Conservation (phyloP, 768 basidiomycete genomes). For the Mycena venus region DNA sequence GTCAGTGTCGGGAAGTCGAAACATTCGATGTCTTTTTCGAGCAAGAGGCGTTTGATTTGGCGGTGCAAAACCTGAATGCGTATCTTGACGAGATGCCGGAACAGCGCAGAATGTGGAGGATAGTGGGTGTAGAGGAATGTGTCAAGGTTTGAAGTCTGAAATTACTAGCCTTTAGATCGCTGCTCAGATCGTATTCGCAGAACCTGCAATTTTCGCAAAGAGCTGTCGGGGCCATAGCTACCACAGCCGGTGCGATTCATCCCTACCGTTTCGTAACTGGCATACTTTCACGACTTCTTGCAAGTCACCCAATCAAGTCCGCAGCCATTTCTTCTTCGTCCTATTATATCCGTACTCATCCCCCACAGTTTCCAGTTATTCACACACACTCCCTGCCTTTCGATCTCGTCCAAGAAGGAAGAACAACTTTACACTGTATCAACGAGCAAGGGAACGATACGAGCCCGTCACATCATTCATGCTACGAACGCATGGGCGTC, state of each 20-base stretch:
- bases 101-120: slow-evolving; percentile 46
- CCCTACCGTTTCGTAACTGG: slow-evolving; percentile 66
- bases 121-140: slow-evolving; percentile 19
- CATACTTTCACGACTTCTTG: slow-evolving; percentile 55
- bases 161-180: too few species aligned
- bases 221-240: slow-evolving; percentile 55
- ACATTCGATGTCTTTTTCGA: slow-evolving; percentile 58
- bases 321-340: neutral
- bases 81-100: slow-evolving; percentile 60
- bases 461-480: slow-evolving; percentile 66
- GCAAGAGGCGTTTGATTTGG: slow-evolving; percentile 47
- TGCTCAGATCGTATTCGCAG: slow-evolving; percentile 36
- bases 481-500: slow-evolving; percentile 78
- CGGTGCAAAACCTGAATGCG: slow-evolving; percentile 46
- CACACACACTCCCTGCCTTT: slow-evolving; percentile 61
- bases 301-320: slow-evolving; percentile 44
- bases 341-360: neutral
- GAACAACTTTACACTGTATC: slow-evolving; percentile 52
- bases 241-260: slow-evolving; percentile 60
- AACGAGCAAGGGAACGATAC: slow-evolving; percentile 63
- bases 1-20: slow-evolving; percentile 61
- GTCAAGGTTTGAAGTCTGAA: neutral
- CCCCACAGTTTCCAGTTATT: slow-evolving; percentile 54
- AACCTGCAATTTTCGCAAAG: slow-evolving; percentile 51
- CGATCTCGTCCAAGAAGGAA: slow-evolving; percentile 43